Conservation (phyloP, 179 eudicot species). For the Beta lomatogona region DNA sequence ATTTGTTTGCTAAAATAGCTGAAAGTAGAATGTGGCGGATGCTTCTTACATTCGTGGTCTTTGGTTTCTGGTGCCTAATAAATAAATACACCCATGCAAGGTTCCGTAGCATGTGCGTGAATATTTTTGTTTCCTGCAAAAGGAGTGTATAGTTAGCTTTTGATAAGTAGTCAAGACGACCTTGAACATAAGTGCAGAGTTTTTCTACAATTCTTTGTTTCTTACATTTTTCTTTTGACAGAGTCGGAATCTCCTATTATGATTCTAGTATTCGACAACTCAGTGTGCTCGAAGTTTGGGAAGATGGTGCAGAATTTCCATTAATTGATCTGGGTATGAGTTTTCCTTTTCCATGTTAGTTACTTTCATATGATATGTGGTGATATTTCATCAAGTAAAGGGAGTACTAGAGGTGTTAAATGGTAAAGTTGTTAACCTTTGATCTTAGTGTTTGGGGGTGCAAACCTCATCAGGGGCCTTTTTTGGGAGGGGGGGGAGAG, state of each 20-base stretch:
- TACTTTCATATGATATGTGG: not conserved
- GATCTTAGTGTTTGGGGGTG: no score
- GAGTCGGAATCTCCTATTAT: conserved; percentile 89
- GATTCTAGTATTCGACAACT: conserved; percentile 79
- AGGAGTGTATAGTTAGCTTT: not conserved
- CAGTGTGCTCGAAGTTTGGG: conserved; percentile 90
- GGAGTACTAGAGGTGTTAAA: no score
- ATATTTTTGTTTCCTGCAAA: not conserved
- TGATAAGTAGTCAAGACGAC: not conserved
- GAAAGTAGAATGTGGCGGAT: conserved; percentile 10
- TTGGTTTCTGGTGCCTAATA: not conserved
- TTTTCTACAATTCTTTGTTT: not conserved
- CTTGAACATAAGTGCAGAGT: not conserved
- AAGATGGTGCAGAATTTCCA: conserved; percentile 78
- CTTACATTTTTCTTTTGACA: conserved; percentile 28
- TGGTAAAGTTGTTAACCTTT: no score
- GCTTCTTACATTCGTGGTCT: not conserved
- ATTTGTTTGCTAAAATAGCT: not conserved
- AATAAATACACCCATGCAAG: not conserved
- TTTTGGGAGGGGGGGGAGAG: no score
- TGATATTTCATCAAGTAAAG: not conserved
- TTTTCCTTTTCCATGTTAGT: not conserved
- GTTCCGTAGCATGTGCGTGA: not conserved
- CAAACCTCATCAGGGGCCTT: no score
- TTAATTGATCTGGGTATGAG: conserved; percentile 58